These are phyloP conservation scores for Leishmania aethiopica DNA, from an alignment of 208 protist species.

Conservation along the genomic window DNA sequence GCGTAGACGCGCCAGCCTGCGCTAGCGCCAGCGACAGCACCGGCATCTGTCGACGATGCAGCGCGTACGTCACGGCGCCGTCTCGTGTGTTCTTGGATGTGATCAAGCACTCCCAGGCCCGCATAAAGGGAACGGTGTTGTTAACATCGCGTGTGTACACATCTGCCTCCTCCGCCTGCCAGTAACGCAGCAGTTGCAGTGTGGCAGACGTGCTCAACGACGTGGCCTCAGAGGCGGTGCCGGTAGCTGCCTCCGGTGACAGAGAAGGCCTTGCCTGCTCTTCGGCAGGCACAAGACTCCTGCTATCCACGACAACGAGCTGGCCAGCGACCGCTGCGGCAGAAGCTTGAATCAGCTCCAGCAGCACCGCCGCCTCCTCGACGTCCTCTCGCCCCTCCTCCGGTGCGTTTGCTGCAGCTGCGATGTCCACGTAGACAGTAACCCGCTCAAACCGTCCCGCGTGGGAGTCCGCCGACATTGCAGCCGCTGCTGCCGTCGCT, in stretches of 20 bases:
- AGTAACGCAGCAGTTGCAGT: slow-evolving; percentile 40
- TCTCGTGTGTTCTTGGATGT: slow-evolving; percentile 36
- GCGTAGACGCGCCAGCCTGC: not conserved
- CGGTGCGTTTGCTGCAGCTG: not conserved
- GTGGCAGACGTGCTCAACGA: slow-evolving; percentile 4
- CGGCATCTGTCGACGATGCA: slow-evolving; percentile 70
- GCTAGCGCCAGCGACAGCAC: slow-evolving; percentile 43
- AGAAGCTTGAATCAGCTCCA: not conserved
- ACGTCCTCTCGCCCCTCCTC: not conserved
- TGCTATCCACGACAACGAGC: slow-evolving; percentile 7
- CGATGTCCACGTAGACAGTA: slow-evolving; percentile 29
- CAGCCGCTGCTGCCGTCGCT: not conserved
- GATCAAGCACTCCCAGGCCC: slow-evolving; percentile 52
- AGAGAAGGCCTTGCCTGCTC: not conserved
- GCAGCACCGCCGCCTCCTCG: not conserved
- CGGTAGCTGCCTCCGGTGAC: not conserved
- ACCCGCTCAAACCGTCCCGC: slow-evolving; percentile 22
- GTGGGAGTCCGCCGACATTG: not conserved
- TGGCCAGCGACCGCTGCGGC: slow-evolving; percentile 4
- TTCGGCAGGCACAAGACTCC: not conserved
- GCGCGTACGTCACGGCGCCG: slow-evolving; percentile 63
- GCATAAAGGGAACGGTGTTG: slow-evolving; percentile 44
- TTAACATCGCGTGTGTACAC: slow-evolving; percentile 38
- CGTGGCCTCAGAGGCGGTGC: not conserved
- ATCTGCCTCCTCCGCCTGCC: slow-evolving; percentile 56